These are phyloP conservation scores for Raddia guianensis DNA, from an alignment of 176 grass and related monocot genomes.

Conservation along the genomic window DNA sequence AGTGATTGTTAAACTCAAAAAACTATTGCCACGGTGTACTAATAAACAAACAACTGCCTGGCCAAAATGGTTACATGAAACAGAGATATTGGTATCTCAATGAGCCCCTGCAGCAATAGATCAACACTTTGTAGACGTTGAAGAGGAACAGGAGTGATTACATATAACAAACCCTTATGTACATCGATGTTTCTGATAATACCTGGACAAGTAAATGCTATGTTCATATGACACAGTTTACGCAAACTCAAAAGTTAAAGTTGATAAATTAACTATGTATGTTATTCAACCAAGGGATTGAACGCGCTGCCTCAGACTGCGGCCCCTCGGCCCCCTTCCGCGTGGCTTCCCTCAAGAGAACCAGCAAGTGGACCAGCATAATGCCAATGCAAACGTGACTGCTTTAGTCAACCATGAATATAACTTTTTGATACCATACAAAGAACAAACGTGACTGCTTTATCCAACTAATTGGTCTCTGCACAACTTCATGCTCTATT, in stretches of 20 bases:
- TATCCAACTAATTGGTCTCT: background rate
- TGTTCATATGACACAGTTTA: background rate
- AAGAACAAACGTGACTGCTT: background rate
- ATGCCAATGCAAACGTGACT: too few relatives aligned
- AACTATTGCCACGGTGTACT: background rate
- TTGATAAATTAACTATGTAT: background rate
- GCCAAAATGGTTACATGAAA: slow-evolving; percentile 60
- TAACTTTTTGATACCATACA: too few relatives aligned
- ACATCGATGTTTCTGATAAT: slow-evolving; percentile 77
- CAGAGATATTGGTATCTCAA: slow-evolving; percentile 73
- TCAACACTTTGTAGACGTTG: slow-evolving; percentile 63
- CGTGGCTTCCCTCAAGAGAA: too few relatives aligned
- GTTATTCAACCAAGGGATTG: too few relatives aligned
- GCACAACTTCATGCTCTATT: background rate
- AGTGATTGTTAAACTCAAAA: background rate
- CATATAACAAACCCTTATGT: slow-evolving; percentile 65
- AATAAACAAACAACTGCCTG: background rate
- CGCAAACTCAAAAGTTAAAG: background rate
- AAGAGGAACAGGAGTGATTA: slow-evolving; percentile 80
- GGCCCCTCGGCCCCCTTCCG: too few relatives aligned
- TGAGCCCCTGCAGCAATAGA: slow-evolving; percentile 84
- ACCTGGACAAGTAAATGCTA: slow-evolving; percentile 48
- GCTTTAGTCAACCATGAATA: background rate
- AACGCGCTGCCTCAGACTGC: too few relatives aligned
- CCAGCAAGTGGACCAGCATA: too few relatives aligned